phyloP scores from a whole-genome alignment of 2,329 filamentous ascomycete species.

The Ophidiomyces ophidiicola region DNA sequence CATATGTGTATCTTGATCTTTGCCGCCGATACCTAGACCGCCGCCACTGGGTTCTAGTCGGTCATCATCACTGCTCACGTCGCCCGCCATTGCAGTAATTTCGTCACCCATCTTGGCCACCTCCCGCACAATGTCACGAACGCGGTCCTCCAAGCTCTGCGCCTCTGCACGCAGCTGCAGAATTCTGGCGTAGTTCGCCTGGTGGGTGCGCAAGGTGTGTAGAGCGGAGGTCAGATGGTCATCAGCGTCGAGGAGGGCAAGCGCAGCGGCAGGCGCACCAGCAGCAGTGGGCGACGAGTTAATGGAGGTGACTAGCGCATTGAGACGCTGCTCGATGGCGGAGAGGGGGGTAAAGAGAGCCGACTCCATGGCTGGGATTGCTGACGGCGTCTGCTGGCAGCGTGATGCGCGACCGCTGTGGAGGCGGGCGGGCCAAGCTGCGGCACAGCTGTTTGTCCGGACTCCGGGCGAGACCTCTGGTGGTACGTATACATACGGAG shows the following conservation, averaged over 20 bases:
- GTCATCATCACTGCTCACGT: slow-evolving; percentile 22
- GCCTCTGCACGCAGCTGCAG: slow-evolving; percentile 32
- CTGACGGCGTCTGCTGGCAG: background rate
- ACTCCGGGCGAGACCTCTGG: too few relatives aligned
- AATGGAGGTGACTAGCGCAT: slow-evolving; percentile 30
- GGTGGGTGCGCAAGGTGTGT: slow-evolving; percentile 32
- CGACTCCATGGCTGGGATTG: slow-evolving; percentile 27
- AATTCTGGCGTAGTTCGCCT: slow-evolving; percentile 34
- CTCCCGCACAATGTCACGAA: slow-evolving; percentile 32
- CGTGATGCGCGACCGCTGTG: background rate
- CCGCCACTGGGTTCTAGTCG: slow-evolving; percentile 14
- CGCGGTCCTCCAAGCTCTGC: slow-evolving; percentile 28
- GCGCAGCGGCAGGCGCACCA: slow-evolving; percentile 31
- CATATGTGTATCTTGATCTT: slow-evolving; percentile 17
- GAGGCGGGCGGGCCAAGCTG: background rate
- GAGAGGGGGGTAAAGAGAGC: slow-evolving; percentile 30
- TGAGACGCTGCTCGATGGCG: slow-evolving; percentile 33
- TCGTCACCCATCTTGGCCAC: slow-evolving; percentile 32
- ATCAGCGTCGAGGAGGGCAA: slow-evolving; percentile 32
- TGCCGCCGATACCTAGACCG: slow-evolving; percentile 17
- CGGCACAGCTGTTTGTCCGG: too few relatives aligned
- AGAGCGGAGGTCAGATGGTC: slow-evolving; percentile 32
- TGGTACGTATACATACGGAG: too few relatives aligned
- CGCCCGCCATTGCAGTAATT: slow-evolving; percentile 24
- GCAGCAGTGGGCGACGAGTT: slow-evolving; percentile 35